A percentile compares a stretch with the other conserved stretches of the same genome.
Evolutionary conservation across 1,284 basidiomycete genomes (phyloP).

Genomic region (Sanghuangporus sanghuang): DNA sequence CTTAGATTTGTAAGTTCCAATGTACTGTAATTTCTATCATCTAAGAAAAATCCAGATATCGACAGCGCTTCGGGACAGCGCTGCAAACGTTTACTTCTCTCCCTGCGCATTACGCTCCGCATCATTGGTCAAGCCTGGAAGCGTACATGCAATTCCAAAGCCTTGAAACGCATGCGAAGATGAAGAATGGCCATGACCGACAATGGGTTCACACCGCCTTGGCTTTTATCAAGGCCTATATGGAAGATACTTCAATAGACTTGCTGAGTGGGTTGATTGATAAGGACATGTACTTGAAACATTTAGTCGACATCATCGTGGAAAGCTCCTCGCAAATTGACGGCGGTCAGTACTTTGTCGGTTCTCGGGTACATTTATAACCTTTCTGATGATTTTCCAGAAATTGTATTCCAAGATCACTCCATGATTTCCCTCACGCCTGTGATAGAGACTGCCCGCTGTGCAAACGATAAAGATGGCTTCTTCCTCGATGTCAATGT

Average conservation of each 20-base stretch:
- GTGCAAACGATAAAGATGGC: conserved; percentile 59
- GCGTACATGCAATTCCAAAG: conserved; percentile 69
- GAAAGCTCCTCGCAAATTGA: conserved; percentile 46
- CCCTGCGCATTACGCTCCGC: conserved; percentile 77
- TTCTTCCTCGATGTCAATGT: conserved; percentile 53
- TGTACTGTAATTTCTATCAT: background rate
- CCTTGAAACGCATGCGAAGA: conserved; percentile 53
- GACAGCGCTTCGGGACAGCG: conserved; percentile 55
- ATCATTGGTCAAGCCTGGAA: conserved; percentile 74
- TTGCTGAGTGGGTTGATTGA: conserved; percentile 48
- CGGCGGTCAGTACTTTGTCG: conserved; percentile 39
- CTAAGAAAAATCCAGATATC: conserved; percentile 44
- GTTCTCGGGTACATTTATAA: background rate
- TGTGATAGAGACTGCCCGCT: conserved; percentile 34
- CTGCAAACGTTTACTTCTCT: conserved; percentile 69
- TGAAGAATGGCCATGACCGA: conserved; percentile 49
- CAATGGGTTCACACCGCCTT: conserved; percentile 74
- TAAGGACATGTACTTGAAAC: conserved; percentile 44
- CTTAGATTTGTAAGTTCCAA: conserved; percentile 68
- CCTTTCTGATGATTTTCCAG: conserved; percentile 32
- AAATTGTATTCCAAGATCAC: conserved; percentile 62
- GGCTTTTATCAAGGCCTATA: conserved; percentile 62
- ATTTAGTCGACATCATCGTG: conserved; percentile 47
- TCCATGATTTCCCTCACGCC: conserved; percentile 55
- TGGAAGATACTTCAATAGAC: conserved; percentile 48